phyloP scores from a whole-genome alignment of 129 eudicot species.

The Tanacetum coccineum region DNA sequence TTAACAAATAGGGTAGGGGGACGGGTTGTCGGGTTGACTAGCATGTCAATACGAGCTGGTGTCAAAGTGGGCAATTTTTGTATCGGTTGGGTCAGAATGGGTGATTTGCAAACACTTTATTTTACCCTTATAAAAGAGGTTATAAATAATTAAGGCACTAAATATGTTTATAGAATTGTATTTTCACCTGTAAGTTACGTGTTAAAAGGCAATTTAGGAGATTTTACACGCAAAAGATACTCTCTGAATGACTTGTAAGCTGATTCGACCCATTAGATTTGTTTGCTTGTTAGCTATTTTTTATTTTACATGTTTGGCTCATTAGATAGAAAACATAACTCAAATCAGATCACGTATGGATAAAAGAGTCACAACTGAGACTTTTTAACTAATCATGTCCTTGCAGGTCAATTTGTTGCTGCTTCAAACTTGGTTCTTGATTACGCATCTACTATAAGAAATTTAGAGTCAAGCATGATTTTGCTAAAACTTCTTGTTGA shows the following conservation, averaged over 20 bases:
- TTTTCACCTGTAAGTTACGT: too few relatives aligned
- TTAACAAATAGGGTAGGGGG: not conserved
- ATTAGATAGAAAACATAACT: not conserved
- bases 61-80: not conserved
- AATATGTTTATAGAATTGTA: not conserved
- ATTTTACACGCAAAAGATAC: not conserved
- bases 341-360: not conserved
- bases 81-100: not conserved
- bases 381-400: constrained; percentile 4
- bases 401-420: constrained; percentile 50
- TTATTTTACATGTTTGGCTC: not conserved
- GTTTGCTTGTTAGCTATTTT: not conserved
- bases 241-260: not conserved
- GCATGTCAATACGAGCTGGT: not conserved
- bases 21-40: not conserved
- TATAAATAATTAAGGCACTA: not conserved
- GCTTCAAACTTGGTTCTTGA: constrained; percentile 52
- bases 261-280: not conserved
- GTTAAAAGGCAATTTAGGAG: not conserved
- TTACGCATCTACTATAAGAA: constrained; percentile 17
- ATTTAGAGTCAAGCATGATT: constrained; percentile 38
- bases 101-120: not conserved
- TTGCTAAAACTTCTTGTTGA: constrained; percentile 49
- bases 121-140: too few relatives aligned
- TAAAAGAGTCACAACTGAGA: not conserved